These are phyloP conservation scores for Neonectria magnoliae DNA, from an alignment of 2,329 filamentous ascomycete species.

Conservation along the genomic window DNA sequence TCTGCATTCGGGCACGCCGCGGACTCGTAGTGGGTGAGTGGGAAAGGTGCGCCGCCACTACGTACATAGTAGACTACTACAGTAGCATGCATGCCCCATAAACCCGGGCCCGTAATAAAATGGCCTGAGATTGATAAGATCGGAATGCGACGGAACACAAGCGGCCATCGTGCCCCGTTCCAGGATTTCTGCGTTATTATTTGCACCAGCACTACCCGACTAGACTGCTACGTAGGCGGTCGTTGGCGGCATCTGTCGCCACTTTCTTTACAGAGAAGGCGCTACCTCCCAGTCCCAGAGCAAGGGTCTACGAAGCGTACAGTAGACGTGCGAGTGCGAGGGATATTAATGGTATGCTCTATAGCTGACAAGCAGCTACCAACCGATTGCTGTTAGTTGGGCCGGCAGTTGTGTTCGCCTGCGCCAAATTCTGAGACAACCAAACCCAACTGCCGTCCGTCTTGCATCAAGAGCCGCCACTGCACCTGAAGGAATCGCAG, in stretches of 20 bases:
- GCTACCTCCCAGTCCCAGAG: too few species aligned
- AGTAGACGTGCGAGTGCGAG: too few species aligned
- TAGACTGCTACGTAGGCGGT: too few species aligned
- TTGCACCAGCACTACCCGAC: background rate
- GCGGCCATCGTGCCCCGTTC: background rate
- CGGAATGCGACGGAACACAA: constrained; percentile 4
- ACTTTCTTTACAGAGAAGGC: background rate
- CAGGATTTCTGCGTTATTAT: background rate
- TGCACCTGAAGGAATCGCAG: too few species aligned
- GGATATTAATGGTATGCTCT: too few species aligned
- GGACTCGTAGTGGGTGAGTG: background rate
- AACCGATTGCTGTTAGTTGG: background rate
- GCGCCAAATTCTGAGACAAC: too few species aligned
- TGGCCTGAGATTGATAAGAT: constrained; percentile 19
- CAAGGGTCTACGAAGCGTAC: too few species aligned
- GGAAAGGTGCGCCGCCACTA: background rate
- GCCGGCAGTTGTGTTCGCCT: background rate
- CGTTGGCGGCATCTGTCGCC: background rate
- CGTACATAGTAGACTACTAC: too few species aligned
- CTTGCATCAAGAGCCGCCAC: too few species aligned
- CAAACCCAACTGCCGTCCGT: too few species aligned
- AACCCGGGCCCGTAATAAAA: background rate
- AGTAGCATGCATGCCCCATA: background rate
- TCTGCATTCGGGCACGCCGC: background rate
- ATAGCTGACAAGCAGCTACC: too few species aligned